Conservation (phyloP, 805 yeast species). For the Candida sakaeoensis region DNA sequence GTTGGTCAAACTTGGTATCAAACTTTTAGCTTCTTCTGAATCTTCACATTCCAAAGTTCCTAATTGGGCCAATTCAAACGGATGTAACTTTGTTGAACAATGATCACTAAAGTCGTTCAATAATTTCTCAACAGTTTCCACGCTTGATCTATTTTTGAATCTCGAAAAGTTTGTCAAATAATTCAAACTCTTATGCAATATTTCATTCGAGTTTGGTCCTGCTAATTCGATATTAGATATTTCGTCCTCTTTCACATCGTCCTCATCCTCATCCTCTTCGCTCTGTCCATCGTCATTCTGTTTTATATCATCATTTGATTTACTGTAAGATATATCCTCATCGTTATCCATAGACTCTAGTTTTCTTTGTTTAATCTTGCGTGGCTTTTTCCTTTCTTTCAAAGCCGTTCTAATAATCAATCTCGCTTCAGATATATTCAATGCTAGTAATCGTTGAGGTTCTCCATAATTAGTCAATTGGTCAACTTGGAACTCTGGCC, state of each 20-base stretch:
- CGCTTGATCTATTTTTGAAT: conserved; percentile 88
- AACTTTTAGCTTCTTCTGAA: conserved; percentile 92
- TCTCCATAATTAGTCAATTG: conserved; percentile 82
- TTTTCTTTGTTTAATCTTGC: conserved; percentile 18
- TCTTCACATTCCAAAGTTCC: conserved; percentile 93
- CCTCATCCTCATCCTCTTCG: conserved; percentile 27
- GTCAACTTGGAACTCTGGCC: conserved; percentile 84
- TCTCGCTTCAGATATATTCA: conserved; percentile 87
- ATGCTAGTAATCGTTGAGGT: conserved; percentile 71
- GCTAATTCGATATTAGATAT: conserved; percentile 49
- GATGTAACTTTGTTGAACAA: conserved; percentile 60
- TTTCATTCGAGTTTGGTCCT: conserved; percentile 76
- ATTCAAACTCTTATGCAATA: conserved; percentile 86
- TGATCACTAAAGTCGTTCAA: conserved; percentile 60
- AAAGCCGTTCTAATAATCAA: conserved; percentile 86
- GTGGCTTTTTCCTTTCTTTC: conserved; percentile 46
- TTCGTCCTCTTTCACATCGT: conserved; percentile 41
- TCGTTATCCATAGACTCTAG: conserved; percentile 9
- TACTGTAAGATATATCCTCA: conserved; percentile 5
- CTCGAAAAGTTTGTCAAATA: conserved; percentile 82
- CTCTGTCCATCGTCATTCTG: conserved; percentile 17
- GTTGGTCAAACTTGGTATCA: conserved; percentile 80
- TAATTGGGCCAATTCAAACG: conserved; percentile 90
- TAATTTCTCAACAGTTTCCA: conserved; percentile 87
- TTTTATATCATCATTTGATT: conserved; percentile 6